These are phyloP conservation scores for Prunus dulcis DNA, from an alignment of 306 rosid species.

Conservation along the genomic window DNA sequence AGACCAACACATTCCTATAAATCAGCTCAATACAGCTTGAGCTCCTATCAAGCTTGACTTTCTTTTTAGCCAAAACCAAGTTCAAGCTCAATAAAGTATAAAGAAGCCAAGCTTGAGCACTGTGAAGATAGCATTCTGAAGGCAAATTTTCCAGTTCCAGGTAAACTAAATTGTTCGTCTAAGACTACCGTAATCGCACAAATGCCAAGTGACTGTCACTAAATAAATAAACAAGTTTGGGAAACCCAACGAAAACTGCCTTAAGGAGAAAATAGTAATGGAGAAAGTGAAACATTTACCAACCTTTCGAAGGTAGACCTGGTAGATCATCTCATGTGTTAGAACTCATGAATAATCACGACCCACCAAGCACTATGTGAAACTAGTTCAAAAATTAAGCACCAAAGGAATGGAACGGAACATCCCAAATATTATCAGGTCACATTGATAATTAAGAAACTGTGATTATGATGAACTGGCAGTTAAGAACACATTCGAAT, in stretches of 20 bases:
- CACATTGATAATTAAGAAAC: no score
- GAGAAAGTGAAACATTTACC: constrained; percentile 19
- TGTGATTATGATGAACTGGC: neutral
- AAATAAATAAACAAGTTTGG: neutral
- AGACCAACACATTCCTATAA: no score
- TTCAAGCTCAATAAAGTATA: no score
- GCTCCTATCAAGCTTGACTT: no score
- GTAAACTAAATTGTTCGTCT: neutral
- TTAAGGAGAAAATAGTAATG: neutral
- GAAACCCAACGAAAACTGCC: constrained; percentile 12
- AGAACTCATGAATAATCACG: constrained; percentile 23
- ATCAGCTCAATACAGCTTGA: no score
- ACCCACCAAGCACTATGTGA: neutral
- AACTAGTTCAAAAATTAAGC: constrained; percentile 14
- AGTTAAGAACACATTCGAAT: neutral
- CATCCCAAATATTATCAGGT: neutral
- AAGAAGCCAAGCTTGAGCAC: no score
- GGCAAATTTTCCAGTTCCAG: neutral
- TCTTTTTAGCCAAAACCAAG: no score
- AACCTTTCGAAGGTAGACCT: constrained; percentile 99
- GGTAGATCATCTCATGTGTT: constrained; percentile 40
- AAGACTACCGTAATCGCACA: no score
- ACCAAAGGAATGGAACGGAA: neutral
- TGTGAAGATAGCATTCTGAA: neutral
- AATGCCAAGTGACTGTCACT: neutral